Evolutionary conservation across 2,329 filamentous ascomycete species (phyloP).

Genomic region (Fonsecaea nubica): DNA sequence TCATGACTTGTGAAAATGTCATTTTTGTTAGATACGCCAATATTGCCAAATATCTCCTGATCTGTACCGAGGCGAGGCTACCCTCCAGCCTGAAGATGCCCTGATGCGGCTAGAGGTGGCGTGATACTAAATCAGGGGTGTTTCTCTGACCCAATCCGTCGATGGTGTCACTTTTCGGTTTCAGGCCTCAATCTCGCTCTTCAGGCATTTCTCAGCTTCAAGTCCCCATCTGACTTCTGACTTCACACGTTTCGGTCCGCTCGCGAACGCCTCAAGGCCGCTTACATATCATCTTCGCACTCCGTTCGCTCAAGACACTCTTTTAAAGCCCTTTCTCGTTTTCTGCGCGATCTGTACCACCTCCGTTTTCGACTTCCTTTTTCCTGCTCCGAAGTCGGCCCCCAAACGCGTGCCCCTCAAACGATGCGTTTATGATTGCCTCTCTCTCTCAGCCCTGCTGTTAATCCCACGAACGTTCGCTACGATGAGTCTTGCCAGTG

Average conservation of each 20-base stretch:
- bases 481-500: conserved; percentile 17
- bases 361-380: background rate
- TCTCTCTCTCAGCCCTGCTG: background rate
- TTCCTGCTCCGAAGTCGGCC: background rate
- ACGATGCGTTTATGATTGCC: conserved; percentile 15
- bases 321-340: background rate
- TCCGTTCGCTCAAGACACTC: conserved; percentile 12
- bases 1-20: background rate
- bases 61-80: background rate
- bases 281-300: conserved; percentile 1
- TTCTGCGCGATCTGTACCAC: background rate
- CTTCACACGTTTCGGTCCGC: conserved; percentile 17
- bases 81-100: background rate
- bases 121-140: conserved; percentile 3
- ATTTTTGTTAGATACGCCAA: background rate
- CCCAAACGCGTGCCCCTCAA: background rate
- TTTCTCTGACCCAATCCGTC: conserved; percentile 3
- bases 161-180: conserved; percentile 15
- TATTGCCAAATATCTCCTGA: background rate
- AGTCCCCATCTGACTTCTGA: conserved; percentile 10
- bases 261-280: background rate
- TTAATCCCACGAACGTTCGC: background rate
- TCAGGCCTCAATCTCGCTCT: conserved; percentile 10
- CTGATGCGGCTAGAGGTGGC: conserved; percentile 9
- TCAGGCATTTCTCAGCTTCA: conserved; percentile 21